A percentile compares a stretch with the other conserved stretches of the same genome.
Conservation (phyloP, 2,329 filamentous ascomycete genomes). For the Colletotrichum godetiae region DNA sequence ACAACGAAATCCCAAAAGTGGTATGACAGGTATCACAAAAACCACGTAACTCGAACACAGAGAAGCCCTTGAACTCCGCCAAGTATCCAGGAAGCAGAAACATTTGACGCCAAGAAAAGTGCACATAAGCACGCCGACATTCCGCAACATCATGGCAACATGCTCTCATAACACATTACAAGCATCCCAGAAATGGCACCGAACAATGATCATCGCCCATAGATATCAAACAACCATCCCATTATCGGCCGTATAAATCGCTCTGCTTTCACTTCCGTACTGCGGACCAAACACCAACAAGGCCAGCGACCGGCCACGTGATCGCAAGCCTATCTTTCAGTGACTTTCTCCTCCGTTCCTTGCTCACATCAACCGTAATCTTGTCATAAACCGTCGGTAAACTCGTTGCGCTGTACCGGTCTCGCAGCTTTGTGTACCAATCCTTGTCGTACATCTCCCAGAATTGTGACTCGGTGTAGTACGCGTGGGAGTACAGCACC, state of each 20-base stretch:
- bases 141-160: background rate
- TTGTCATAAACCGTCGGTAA: constrained; percentile 77
- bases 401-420: constrained; percentile 66
- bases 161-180: background rate
- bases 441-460: constrained; percentile 71
- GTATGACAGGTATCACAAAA: background rate
- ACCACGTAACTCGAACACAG: background rate
- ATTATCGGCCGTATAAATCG: background rate
- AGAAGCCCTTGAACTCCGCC: background rate
- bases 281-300: constrained; percentile 34
- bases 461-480: constrained; percentile 76
- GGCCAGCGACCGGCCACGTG: constrained; percentile 31
- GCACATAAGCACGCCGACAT: background rate
- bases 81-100: background rate
- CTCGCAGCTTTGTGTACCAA: constrained; percentile 68
- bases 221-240: background rate
- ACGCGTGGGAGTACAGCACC: constrained; percentile 77
- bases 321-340: constrained; percentile 24
- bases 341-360: constrained; percentile 11
- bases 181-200: background rate
- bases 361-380: constrained; percentile 58
- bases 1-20: background rate
- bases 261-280: constrained; percentile 18
- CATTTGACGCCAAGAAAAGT: background rate
- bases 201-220: background rate